Evolutionary conservation across 192 early-diverging fungal species (phyloP), one percentile per base, ranked within the genome.

Genomic region (Kickxella alabastrina): DNA sequence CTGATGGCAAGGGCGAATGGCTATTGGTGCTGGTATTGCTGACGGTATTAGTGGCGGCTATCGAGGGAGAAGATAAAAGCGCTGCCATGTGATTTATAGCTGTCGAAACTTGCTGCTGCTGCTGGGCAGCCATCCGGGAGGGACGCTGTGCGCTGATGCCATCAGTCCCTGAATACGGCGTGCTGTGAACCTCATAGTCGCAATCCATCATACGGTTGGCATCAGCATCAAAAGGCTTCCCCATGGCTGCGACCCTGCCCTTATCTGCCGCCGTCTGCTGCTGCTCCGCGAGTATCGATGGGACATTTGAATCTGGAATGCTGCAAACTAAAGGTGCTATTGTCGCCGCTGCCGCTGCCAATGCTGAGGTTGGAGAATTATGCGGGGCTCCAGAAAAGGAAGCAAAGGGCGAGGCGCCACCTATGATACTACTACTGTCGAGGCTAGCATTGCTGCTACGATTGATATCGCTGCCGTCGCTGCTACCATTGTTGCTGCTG

Each of bases 231-330:
- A n/a, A n/a, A 24, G 4, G 10, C 25, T 9, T 41, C 31, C 22
- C 12, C 32, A 39, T 42, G 35, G 54, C 43, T 56, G 34, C 18
- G 26, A n/a, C 43, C 25, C 43, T 26, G 43, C 43, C 25, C 28
- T 23, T 9, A 26, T n/a, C 43, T 26, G 43, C 12, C 28, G 43
- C 34, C 39, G 21, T n/a, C 10, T 18, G 32, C 6, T 60, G 49
- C 40, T 49, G 38, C 25, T 32, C 27, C 32, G 43, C 34, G 37
- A 43, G 42, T 60, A 52, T 49, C 36, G 58, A 60, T 60, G 32
- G 35, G 34, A 23, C 23, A 28, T 60, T 50, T 47, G 52, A 60
- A 60, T 52, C 43, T 38, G 58, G 58, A 32, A 60, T 21, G 32
- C 23, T 40, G 48, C 32, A 41, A 29, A 49, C 49, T 28, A 18